Evolutionary conservation across 2,329 filamentous ascomycete species (phyloP), one percentile per base, ranked within the genome.

Genomic region (Hypoxylon sp.): DNA sequence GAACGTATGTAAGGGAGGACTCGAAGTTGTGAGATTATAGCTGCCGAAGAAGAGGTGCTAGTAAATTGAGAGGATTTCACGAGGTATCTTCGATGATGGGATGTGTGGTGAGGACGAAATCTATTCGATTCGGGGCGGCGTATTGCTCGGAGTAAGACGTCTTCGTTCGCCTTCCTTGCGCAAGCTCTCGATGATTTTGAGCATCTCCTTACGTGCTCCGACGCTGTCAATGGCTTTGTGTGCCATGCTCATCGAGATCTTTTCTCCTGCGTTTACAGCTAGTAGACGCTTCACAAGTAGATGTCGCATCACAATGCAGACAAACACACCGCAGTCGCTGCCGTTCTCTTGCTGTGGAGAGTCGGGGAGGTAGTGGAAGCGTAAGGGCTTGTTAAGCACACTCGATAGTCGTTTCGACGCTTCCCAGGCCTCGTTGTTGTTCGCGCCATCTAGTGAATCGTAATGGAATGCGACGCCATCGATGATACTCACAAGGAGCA

Each of bases 401-500:
- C 84, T 82, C 27, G 87, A 85, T 47, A 99, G 84, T 74, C 93
- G 92, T 52, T 87, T 82, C 0, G 91, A 89, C 6, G 92, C 91
- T 1, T 87, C 82, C 55, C 87, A 86, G 0, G 93, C 96, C 72
- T 97, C 92, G 46, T 85, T 82, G 67, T 88, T 87, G 80, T 99
- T 98, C 42, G 89, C 87, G 1, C 90, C 89, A 1, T 88, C 87
- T 27, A 98, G 85, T 0, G 92, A 95, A 81, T 99, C 96, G 82
- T 99, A 99, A 83, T 99, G 96, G 80, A 99, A 99, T 0, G 95
- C 93, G 2, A 97, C 90, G 7, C 93, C 90, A 77, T 99, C 96
- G 54, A 97, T 89, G 44, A 94, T 87, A 11, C 91, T 94, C 32
- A 99, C 94, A 2, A 99, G 88, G 0, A 99, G 89, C 0, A 99